A percentile compares a stretch with the other conserved stretches of the same genome.
Conservation (phyloP, 495 filamentous ascomycete species). For the Penicillium herquei region DNA sequence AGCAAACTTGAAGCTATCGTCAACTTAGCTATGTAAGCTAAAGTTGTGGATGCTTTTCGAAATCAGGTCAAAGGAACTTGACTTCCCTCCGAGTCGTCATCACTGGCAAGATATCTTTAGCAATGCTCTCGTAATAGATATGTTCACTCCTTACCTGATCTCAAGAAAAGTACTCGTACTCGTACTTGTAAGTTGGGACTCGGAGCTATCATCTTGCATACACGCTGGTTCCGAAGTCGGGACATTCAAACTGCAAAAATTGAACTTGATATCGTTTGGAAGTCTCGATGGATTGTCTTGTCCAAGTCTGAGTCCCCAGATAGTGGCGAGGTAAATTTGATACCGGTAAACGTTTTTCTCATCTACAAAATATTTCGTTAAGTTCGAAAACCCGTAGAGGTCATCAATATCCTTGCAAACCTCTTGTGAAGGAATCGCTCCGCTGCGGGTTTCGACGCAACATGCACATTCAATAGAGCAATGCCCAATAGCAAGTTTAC, state of each 20-base stretch:
- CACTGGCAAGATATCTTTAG: constrained; percentile 3
- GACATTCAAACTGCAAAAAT: constrained; percentile 2
- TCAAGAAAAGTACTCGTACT: constrained; percentile 3
- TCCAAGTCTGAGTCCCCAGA: constrained; percentile 4
- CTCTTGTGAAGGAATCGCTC: constrained; percentile 2
- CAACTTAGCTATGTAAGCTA: not conserved
- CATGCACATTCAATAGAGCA: constrained; percentile 5
- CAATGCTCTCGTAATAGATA: constrained; percentile 2
- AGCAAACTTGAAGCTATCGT: constrained; percentile 3
- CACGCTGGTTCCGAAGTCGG: constrained; percentile 3
- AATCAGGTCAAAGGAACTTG: not conserved
- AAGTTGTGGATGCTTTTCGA: constrained; percentile 1
- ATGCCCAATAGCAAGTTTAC: constrained; percentile 3
- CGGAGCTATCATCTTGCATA: constrained; percentile 4
- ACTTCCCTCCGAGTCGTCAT: constrained; percentile 1
- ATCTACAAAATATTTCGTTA: not conserved
- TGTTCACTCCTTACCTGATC: constrained; percentile 2
- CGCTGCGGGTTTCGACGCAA: constrained; percentile 1
- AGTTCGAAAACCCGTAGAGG: constrained; percentile 4
- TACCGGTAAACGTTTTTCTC: constrained; percentile 2
- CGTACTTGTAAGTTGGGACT: constrained; percentile 1
- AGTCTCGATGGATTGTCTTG: constrained; percentile 1
- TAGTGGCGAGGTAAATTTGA: constrained; percentile 4
- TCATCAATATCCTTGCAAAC: constrained; percentile 3
- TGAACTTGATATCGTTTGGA: constrained; percentile 1